Evolutionary conservation across 2,329 filamentous ascomycete genomes (phyloP).

Genomic region (Westerdykella ornata): DNA sequence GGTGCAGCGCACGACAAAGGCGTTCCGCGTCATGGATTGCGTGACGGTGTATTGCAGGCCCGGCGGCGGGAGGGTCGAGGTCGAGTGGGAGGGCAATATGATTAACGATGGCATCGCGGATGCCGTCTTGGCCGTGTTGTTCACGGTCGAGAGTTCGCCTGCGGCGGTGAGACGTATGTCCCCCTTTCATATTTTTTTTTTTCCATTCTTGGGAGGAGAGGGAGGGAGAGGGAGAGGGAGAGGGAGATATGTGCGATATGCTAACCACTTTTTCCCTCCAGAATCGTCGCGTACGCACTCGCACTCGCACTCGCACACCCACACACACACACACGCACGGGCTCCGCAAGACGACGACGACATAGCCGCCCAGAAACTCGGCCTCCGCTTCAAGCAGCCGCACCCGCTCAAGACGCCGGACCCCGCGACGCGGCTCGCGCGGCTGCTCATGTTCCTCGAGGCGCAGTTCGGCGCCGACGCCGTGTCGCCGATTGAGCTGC

Average conservation of each 20-base stretch:
- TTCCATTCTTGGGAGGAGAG: neutral
- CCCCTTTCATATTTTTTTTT: constrained; percentile 10
- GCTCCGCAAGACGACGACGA: constrained; percentile 4
- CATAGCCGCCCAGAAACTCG: constrained; percentile 3
- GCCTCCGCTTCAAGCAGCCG: constrained; percentile 30
- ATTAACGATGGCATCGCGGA: constrained; percentile 98
- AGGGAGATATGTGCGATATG: neutral
- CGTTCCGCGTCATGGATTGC: constrained; percentile 78
- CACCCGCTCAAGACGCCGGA: constrained; percentile 70
- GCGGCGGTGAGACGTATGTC: constrained; percentile 82
- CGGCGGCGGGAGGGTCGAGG: constrained; percentile 71
- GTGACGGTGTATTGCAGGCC: constrained; percentile 71
- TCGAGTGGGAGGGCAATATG: constrained; percentile 97
- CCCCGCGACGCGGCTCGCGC: constrained; percentile 69
- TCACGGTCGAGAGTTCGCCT: constrained; percentile 87
- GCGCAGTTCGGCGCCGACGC: constrained; percentile 86
- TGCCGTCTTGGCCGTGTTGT: constrained; percentile 84
- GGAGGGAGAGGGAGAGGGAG: no score
- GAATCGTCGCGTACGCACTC: constrained; percentile 17
- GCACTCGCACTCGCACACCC: constrained; percentile 13
- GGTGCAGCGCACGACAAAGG: constrained; percentile 47
- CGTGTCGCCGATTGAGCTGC: constrained; percentile 67
- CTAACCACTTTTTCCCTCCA: constrained; percentile 6
- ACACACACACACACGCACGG: constrained; percentile 21
- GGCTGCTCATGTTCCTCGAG: constrained; percentile 93